phyloP scores from a whole-genome alignment of 805 yeast genomes.

The Metschnikowia baotianmanensis region DNA sequence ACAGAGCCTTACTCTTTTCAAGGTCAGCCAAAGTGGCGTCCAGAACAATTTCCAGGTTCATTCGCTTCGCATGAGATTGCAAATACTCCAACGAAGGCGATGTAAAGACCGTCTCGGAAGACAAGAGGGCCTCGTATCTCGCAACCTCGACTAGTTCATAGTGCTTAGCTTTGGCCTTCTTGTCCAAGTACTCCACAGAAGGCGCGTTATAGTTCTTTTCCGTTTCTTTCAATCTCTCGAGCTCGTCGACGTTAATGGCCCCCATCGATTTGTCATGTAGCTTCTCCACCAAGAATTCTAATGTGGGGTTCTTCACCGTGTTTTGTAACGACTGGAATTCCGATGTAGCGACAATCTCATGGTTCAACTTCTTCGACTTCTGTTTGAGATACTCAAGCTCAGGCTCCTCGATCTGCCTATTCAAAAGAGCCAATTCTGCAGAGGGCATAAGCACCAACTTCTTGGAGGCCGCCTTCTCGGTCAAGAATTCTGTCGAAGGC shows the following conservation, averaged over 20 bases:
- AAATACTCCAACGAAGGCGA: conserved; percentile 16
- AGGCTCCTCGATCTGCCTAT: conserved; percentile 10
- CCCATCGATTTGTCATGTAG: conserved; percentile 6
- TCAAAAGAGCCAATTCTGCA: conserved; percentile 9
- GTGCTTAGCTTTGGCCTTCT: background rate
- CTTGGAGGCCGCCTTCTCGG: conserved; percentile 9
- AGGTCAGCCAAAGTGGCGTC: background rate
- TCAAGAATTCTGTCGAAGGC: conserved; percentile 11
- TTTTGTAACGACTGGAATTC: conserved; percentile 9
- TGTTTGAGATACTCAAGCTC: conserved; percentile 12
- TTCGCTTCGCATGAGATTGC: conserved; percentile 6
- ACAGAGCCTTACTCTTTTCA: background rate
- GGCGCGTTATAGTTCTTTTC: conserved; percentile 2
- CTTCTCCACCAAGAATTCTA: conserved; percentile 15
- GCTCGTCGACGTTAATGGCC: conserved; percentile 2
- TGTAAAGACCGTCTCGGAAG: background rate
- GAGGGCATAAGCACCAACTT: conserved; percentile 9
- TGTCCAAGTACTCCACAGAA: conserved; percentile 8
- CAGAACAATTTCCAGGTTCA: background rate
- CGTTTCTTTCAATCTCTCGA: background rate
- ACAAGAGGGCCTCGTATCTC: conserved; percentile 9
- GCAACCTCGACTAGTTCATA: conserved; percentile 2
- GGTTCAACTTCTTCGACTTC: conserved; percentile 7
- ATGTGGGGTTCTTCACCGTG: conserved; percentile 8
- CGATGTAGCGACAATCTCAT: conserved; percentile 3